Evolutionary conservation across 331 rosid species (phyloP), one percentile per base, ranked within the genome.

Genomic region (Rosa hybrid): DNA sequence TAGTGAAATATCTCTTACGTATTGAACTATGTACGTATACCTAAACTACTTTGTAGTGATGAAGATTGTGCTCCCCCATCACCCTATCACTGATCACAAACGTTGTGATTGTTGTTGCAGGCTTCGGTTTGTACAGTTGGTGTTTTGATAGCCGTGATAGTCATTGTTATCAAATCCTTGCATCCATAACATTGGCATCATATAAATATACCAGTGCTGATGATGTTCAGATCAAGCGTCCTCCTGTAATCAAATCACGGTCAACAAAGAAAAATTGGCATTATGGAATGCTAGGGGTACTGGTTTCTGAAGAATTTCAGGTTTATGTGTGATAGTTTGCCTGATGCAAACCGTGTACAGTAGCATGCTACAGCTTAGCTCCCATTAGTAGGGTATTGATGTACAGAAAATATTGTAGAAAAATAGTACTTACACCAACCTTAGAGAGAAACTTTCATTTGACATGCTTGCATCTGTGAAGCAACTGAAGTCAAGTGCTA

Each of bases 41-140:
- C 21, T 51, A 30, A 30, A n/a, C 48, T 44, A 53, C 53, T 3
- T 59, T 34, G 41, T 75, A 7, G 20, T 50, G 45, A 25, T 73
- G 74, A 46, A 38, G 68, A 59, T n/a, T 65, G 63, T 56, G 76
- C 71, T 50, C 41, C 68, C 68, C 54, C 34, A 41, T 80, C 48
- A 68, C 54, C 60, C 68, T 71, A 64, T 41, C 48, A 8, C 46
- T 85, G 45, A 84, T 73, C 5, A 3, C 45, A 60, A 70, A 39
- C 48, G 17, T 71, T 63, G 39, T 71, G 69, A 76, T 34, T 76
- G 80, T 12, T 80, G 54, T 64, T 88, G 89, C 97, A 92, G 97
- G 96, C 97, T 76, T 81, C 84, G 12, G 12, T 90, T 10, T 90
- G 77, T 83, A 88, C 97, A 71, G 50, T 81, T 78, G 90, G 89